Evolutionary conservation across 768 basidiomycete genomes (phyloP).

Genomic region (Auricularia cornea): DNA sequence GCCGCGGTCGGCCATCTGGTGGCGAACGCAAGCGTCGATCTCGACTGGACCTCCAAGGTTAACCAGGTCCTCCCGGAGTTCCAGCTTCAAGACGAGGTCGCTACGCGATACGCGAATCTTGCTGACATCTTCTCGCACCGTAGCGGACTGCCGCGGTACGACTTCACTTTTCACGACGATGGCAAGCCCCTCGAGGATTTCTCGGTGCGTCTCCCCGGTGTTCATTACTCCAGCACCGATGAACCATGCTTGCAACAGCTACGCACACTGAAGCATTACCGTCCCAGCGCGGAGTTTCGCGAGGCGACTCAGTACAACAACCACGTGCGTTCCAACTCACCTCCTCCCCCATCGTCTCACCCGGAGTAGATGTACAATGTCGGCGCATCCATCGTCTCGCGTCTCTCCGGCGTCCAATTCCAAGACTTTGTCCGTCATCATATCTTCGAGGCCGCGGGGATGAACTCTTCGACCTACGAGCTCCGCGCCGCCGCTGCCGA

Average conservation of each 20-base stretch:
- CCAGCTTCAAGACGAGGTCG: neutral
- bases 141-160: neutral
- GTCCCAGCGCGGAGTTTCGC: neutral
- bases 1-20: neutral
- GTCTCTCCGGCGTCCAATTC: neutral
- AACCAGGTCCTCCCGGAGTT: neutral
- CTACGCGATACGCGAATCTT: neutral
- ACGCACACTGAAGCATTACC: neutral
- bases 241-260: neutral
- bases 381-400: neutral
- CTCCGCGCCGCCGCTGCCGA: neutral
- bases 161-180: neutral
- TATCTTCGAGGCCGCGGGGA: neutral
- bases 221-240: neutral
- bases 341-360: neutral
- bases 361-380: neutral
- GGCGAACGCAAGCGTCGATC: neutral
- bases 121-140: neutral
- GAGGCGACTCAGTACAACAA: neutral
- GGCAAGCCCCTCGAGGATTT: neutral
- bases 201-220: neutral
- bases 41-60: neutral
- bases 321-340: neutral
- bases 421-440: neutral
- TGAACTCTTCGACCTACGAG: neutral